These are phyloP conservation scores for Barbarea vulgaris DNA, from an alignment of 345 rosid species.

Conservation along the genomic window DNA sequence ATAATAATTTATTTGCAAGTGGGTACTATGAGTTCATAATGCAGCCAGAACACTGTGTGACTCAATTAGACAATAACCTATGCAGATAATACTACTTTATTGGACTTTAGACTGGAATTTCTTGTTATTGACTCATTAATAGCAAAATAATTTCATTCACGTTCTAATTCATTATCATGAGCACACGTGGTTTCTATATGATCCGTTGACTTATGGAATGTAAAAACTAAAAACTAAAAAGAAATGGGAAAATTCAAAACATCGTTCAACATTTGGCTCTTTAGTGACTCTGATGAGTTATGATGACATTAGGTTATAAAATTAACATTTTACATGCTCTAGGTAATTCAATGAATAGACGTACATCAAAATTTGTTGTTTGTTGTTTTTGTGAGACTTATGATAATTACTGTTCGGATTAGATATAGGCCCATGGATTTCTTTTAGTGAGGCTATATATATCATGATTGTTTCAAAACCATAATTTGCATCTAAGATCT, in stretches of 20 bases:
- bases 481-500: neutral
- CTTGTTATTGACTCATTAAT: conserved; percentile 25
- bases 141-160: conserved; percentile 20
- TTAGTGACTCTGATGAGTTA: neutral
- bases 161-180: conserved; percentile 14
- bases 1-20: conserved; percentile 24
- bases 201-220: conserved; percentile 15
- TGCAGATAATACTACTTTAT: neutral
- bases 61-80: neutral
- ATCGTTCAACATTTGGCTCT: neutral
- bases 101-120: neutral
- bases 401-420: neutral
- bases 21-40: conserved; percentile 27
- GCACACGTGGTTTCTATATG: conserved; percentile 25
- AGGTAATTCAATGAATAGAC: neutral
- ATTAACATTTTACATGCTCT: neutral
- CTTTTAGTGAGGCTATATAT: neutral
- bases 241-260: neutral
- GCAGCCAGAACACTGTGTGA: conserved; percentile 10
- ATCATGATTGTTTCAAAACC: neutral
- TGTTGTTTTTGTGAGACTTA: neutral
- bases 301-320: neutral
- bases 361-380: neutral
- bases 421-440: neutral
- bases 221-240: conserved; percentile 17